Percentiles rank a stretch among this genome's conserved stretches.
phyloP scores from a whole-genome alignment of 2,329 filamentous ascomycete species.

The Colletotrichum siamense region DNA sequence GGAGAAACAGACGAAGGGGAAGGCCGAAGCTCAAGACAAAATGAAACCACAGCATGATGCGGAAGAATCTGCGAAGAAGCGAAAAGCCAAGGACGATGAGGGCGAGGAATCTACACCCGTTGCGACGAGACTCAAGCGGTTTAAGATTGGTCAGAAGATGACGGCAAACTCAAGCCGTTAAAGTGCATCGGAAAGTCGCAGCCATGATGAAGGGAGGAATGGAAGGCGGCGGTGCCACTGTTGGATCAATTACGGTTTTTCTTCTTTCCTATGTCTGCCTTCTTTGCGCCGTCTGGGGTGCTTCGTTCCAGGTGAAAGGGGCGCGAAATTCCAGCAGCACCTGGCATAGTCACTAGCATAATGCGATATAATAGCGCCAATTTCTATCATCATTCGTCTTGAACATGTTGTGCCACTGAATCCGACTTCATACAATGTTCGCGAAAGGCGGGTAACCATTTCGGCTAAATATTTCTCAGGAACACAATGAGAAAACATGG shows the following conservation, averaged over 20 bases:
- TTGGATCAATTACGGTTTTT: no score
- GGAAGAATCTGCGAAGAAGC: neutral
- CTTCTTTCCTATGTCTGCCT: no score
- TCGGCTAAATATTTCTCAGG: neutral
- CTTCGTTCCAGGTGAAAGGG: no score
- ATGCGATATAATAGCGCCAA: neutral
- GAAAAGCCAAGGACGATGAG: neutral
- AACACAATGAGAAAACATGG: neutral
- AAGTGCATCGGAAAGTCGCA: neutral
- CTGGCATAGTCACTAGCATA: neutral
- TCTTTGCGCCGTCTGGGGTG: neutral
- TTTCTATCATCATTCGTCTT: neutral
- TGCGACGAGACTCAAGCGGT: rapidly evolving
- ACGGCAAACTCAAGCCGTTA: neutral
- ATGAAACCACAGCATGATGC: rapidly evolving
- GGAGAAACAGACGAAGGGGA: rapidly evolving
- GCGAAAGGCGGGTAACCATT: neutral
- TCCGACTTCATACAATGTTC: neutral
- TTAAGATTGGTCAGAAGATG: neutral
- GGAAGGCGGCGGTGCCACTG: no score
- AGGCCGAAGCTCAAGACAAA: neutral
- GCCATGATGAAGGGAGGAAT: no score
- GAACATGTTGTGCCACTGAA: neutral
- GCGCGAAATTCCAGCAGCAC: neutral
- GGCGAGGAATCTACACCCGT: neutral